Conservation (phyloP, 139 green algal genomes). For the Axilococcus clingmanii region DNA sequence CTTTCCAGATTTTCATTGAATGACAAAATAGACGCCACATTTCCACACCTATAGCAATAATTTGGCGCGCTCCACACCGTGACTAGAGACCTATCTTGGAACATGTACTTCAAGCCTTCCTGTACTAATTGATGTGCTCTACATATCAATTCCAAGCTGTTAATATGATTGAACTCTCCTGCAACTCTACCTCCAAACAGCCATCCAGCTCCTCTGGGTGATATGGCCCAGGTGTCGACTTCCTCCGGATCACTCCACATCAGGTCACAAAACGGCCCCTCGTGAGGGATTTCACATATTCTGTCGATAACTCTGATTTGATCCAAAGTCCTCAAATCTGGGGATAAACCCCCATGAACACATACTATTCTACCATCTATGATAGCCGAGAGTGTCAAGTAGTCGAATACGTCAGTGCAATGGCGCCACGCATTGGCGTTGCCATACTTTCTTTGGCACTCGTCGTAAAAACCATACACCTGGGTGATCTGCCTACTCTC, state of each 20-base stretch:
- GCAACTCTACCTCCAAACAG: conserved; percentile 91
- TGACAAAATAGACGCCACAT: conserved; percentile 91
- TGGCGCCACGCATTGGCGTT: conserved; percentile 99
- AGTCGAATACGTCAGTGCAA: conserved; percentile 99
- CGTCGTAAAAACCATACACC: conserved; percentile 99
- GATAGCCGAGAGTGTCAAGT: conserved; percentile 83
- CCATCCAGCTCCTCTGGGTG: conserved; percentile 88
- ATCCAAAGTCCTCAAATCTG: conserved; percentile 91
- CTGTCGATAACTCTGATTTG: conserved; percentile 96
- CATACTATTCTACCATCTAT: conserved; percentile 93
- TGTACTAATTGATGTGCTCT: conserved; percentile 97
- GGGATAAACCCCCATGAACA: conserved; percentile 95
- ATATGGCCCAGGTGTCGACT: conserved; percentile 94
- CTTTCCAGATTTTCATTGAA: conserved; percentile 88
- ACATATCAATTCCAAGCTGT: conserved; percentile 92
- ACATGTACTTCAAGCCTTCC: conserved; percentile 99
- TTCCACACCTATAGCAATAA: conserved; percentile 99
- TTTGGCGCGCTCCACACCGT: conserved; percentile 98
- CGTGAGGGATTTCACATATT: conserved; percentile 96
- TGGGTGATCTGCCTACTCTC: conserved; percentile 99
- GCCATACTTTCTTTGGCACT: conserved; percentile 98
- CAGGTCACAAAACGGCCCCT: conserved; percentile 93
- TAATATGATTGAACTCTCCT: conserved; percentile 92
- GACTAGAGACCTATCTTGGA: conserved; percentile 68
- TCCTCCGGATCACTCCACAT: conserved; percentile 99